A percentile compares a stretch with the other conserved stretches of the same genome.
phyloP scores from a whole-genome alignment of 495 filamentous ascomycete genomes.

The Hypoxylon cercidicola region DNA sequence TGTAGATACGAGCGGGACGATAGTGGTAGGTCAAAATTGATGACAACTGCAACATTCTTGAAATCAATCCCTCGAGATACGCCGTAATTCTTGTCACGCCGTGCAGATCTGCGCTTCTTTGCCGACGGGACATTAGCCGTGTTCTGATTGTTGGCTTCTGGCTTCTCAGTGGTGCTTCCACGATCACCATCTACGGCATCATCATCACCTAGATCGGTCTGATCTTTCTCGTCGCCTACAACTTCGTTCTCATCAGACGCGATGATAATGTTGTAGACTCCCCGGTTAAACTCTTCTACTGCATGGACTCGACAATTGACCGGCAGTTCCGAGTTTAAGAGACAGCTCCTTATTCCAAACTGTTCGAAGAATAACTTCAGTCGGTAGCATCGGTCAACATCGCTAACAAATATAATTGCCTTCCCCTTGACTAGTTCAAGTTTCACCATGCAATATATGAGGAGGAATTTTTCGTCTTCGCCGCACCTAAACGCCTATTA shows the following conservation, averaged over 20 bases:
- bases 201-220: conserved; percentile 37
- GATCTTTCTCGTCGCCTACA: conserved; percentile 69
- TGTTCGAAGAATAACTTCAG: conserved; percentile 97
- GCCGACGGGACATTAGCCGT: conserved; percentile 40
- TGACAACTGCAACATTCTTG: conserved; percentile 89
- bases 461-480: conserved; percentile 90
- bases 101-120: conserved; percentile 71
- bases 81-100: conserved; percentile 85
- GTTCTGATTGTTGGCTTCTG: conserved; percentile 41
- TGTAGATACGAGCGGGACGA: conserved; percentile 89
- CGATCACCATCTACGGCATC: conserved; percentile 1
- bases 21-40: conserved; percentile 95
- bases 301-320: conserved; percentile 93
- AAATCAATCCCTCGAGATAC: conserved; percentile 93
- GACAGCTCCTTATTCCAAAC: conserved; percentile 92
- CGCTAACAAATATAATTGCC: conserved; percentile 90
- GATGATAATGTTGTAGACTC: conserved; percentile 96
- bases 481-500: conserved; percentile 67
- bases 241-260: conserved; percentile 94
- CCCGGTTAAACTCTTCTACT: conserved; percentile 96
- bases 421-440: conserved; percentile 95
- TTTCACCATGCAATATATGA: conserved; percentile 94
- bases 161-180: conserved; percentile 8
- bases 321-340: conserved; percentile 94
- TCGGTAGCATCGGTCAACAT: conserved; percentile 93